Percentiles rank a stretch among this genome's conserved stretches.
phyloP scores from a whole-genome alignment of 345 rosid species.

The Lepidium africanum region DNA sequence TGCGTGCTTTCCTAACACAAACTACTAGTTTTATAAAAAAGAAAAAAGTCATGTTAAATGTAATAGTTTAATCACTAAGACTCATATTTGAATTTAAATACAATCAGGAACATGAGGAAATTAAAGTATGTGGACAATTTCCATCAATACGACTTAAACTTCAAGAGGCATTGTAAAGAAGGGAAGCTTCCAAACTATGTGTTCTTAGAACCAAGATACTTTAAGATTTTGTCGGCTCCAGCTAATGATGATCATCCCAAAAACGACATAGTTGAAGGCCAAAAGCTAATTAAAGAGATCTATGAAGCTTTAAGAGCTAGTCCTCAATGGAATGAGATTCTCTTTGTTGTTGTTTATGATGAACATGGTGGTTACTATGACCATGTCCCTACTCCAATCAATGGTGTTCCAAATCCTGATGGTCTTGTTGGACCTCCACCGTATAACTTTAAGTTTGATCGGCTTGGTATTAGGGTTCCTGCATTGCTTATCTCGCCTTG shows the following conservation, averaged over 20 bases:
- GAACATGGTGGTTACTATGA: conserved; percentile 95
- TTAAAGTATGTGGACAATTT: conserved; percentile 66
- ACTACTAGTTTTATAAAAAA: too few species aligned
- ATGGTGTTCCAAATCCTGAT: conserved; percentile 78
- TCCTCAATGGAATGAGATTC: conserved; percentile 78
- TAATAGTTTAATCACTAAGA: too few species aligned
- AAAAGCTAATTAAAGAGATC: conserved; percentile 67
- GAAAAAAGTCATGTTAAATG: too few species aligned
- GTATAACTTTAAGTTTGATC: conserved; percentile 60
- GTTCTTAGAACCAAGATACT: conserved; percentile 69
- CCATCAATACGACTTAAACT: conserved; percentile 50
- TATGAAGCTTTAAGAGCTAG: conserved; percentile 74
- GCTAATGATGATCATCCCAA: conserved; percentile 88
- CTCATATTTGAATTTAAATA: background rate
- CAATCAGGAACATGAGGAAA: conserved; percentile 60
- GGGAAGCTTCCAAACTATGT: conserved; percentile 89
- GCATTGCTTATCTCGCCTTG: conserved; percentile 74
- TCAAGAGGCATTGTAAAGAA: conserved; percentile 62
- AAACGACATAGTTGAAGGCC: conserved; percentile 72
- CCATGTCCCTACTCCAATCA: conserved; percentile 74
- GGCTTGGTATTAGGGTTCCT: conserved; percentile 76
- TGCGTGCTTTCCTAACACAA: too few species aligned
- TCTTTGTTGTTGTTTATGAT: conserved; percentile 56
- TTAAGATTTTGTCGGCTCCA: conserved; percentile 42
- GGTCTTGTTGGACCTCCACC: conserved; percentile 58